Evolutionary conservation across 1,139 yeast genomes (phyloP).

Genomic region (Candida anutae): DNA sequence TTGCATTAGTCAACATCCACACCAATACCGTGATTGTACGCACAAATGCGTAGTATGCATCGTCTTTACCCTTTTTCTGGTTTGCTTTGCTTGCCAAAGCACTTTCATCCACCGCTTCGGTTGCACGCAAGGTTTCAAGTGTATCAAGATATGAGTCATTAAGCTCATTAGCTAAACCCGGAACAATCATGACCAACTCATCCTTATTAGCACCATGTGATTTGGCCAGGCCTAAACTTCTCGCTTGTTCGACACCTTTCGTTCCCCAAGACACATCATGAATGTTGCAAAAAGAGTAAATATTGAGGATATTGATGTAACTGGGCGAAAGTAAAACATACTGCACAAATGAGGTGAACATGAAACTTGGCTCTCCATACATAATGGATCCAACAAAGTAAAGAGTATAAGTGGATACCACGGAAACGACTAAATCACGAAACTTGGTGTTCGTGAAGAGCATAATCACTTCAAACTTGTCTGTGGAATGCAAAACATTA

Average conservation of each 20-base stretch:
- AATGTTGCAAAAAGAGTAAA: conserved; percentile 78
- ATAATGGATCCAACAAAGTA: conserved; percentile 71
- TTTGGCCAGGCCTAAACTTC: conserved; percentile 67
- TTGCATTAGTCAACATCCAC: conserved; percentile 40
- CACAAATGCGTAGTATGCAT: conserved; percentile 36
- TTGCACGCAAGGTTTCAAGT: conserved; percentile 39
- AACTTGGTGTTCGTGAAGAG: conserved; percentile 57
- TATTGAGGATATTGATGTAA: conserved; percentile 70
- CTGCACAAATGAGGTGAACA: conserved; percentile 67
- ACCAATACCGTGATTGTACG: conserved; percentile 40
- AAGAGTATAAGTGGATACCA: conserved; percentile 75
- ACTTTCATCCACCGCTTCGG: conserved; percentile 9
- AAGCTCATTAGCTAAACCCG: conserved; percentile 55
- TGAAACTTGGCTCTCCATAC: conserved; percentile 73
- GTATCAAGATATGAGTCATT: conserved; percentile 51
- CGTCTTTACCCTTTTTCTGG: conserved; percentile 25
- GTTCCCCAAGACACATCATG: conserved; percentile 90
- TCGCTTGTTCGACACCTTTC: conserved; percentile 57
- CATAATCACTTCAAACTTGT: conserved; percentile 37
- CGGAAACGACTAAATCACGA: conserved; percentile 81
- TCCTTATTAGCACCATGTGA: conserved; percentile 46
- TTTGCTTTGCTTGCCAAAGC: conserved; percentile 7
- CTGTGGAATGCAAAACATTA: conserved; percentile 29
- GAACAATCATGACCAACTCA: conserved; percentile 60
- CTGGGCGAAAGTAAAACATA: conserved; percentile 68